Evolutionary conservation across 192 early-diverging fungal genomes (phyloP).

Genomic region (Coemansia sp.): DNA sequence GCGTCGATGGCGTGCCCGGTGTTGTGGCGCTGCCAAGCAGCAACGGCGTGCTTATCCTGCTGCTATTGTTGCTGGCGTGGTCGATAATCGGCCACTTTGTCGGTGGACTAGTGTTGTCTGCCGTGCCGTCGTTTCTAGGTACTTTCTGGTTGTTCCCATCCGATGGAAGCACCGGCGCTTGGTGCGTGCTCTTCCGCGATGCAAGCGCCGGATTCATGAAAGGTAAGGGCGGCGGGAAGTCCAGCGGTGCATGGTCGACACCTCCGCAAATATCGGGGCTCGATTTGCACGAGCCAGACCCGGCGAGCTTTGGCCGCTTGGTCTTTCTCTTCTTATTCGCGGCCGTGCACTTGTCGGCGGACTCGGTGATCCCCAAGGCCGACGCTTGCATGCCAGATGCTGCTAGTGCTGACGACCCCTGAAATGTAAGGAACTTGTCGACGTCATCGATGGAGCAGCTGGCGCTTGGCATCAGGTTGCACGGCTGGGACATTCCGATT

Average conservation of each 20-base stretch:
- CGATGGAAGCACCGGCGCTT: neutral
- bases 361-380: neutral
- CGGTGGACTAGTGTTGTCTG: neutral
- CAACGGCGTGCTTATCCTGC: slow-evolving; percentile 19
- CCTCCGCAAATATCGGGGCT: neutral
- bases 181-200: neutral
- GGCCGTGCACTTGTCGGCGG: neutral
- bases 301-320: neutral
- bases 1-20: neutral
- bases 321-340: slow-evolving; percentile 7
- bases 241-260: neutral
- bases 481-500: slow-evolving; percentile 1
- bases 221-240: neutral
- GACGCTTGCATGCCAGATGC: neutral
- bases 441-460: slow-evolving; percentile 16
- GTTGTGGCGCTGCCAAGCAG: neutral
- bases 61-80: neutral
- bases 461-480: neutral
- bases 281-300: neutral
- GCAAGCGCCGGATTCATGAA: neutral
- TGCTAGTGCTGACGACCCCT: neutral
- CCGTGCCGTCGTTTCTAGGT: neutral
- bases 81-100: neutral
- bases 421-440: neutral
- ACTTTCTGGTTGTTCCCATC: neutral